These are phyloP conservation scores for Polygonum aviculare DNA, from an alignment of 148 eudicot species.

Conservation along the genomic window DNA sequence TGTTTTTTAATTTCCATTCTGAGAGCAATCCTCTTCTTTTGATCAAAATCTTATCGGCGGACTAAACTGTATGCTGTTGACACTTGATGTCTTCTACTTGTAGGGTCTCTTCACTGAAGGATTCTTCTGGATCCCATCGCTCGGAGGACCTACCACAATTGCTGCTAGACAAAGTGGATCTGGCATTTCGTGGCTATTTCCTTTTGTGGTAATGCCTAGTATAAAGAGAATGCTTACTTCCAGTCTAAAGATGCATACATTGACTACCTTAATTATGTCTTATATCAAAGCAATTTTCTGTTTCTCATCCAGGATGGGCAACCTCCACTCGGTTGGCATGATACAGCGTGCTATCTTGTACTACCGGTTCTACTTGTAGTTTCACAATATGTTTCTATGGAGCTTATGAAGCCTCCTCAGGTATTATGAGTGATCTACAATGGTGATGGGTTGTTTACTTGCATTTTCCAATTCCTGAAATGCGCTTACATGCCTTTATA, in stretches of 20 bases:
- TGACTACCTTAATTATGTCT: neutral
- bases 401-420: constrained; percentile 97
- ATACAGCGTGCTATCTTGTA: constrained; percentile 91
- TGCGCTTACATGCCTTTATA: constrained; percentile 6
- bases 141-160: constrained; percentile 96
- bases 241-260: neutral
- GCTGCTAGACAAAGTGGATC: constrained; percentile 99
- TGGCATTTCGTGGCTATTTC: constrained; percentile 95
- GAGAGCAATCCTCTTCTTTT: neutral
- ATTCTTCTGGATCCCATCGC: constrained; percentile 97
- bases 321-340: constrained; percentile 95
- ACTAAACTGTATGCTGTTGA: constrained; percentile 11
- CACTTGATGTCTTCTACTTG: constrained; percentile 13
- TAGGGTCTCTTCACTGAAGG: constrained; percentile 96
- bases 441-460: neutral
- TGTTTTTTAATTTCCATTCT: neutral
- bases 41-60: neutral
- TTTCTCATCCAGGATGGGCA: constrained; percentile 81
- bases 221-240: neutral
- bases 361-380: constrained; percentile 85
- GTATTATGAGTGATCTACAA: constrained; percentile 28
- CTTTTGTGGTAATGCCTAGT: constrained; percentile 74
- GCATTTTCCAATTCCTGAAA: constrained; percentile 2
- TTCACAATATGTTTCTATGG: constrained; percentile 94
- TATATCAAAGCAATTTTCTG: neutral